These are phyloP conservation scores for Juncus inflexus DNA, from an alignment of 176 grass and related monocot species.

Conservation along the genomic window DNA sequence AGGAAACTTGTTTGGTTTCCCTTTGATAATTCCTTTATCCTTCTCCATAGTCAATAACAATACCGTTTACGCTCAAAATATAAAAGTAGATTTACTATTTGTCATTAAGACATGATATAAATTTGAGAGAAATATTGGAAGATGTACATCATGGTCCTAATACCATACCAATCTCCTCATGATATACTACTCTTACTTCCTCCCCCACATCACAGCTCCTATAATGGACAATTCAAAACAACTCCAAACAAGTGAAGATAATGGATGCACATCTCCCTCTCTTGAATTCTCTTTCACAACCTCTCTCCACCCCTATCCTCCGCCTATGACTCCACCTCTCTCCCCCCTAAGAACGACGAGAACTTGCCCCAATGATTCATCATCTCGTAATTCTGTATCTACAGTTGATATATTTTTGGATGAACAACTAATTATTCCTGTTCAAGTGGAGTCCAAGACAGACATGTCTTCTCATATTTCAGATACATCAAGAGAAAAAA, in stretches of 20 bases:
- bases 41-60: too few species aligned
- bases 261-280: conserved; percentile 37
- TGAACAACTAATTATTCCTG: conserved; percentile 26
- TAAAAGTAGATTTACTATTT: too few species aligned
- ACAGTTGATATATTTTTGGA: conserved; percentile 23
- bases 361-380: conserved; percentile 34
- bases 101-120: too few species aligned
- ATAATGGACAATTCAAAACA: conserved; percentile 40
- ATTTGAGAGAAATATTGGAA: too few species aligned
- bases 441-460: conserved; percentile 8
- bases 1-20: too few species aligned
- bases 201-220: conserved; percentile 15
- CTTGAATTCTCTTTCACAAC: conserved; percentile 53
- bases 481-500: conserved; percentile 24
- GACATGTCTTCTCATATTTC: conserved; percentile 13
- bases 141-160: too few species aligned
- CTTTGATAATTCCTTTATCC: too few species aligned
- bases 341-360: conserved; percentile 2
- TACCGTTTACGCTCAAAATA: too few species aligned
- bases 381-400: background rate
- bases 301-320: conserved; percentile 23
- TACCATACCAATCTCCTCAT: background rate
- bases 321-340: conserved; percentile 19
- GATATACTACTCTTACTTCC: conserved; percentile 39
- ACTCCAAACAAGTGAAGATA: conserved; percentile 25